Evolutionary conservation across 139 green algal species (phyloP), one percentile per base, ranked within the genome.

Genomic region (Diplosphaera chodatii): DNA sequence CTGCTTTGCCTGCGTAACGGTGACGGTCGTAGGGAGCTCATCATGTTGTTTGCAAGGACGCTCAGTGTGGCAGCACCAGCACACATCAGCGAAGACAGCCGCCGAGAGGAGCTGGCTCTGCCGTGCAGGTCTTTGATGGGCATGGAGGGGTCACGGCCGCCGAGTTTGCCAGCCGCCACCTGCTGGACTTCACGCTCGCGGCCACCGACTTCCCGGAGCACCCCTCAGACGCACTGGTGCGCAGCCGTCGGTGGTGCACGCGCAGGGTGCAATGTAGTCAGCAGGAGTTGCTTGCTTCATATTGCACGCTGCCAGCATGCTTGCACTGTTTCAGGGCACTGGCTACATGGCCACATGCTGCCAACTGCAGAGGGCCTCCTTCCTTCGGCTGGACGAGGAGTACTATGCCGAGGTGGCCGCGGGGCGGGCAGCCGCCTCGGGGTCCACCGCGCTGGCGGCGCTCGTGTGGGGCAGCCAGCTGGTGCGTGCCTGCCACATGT

Each of bases 81-180:
- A 31, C 29, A 27, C 28, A 69, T 29, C 37, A 28, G 55, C 25
- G n/a, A n/a, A 33, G 13, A 30, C 48, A 5, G 10, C 22, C 33
- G 1, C 1, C 64, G 32, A 31, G 27, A 27, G 2, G 8, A 21
- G 62, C 13, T 29, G 59, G 29, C 27, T n/a, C 5, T 75, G 1
- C 18, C 8, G 16, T 67, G 30, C 70, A 81, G 77, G 71, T 82
- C 2, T 82, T 82, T 78, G 77, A 82, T 41, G 77, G 77, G 41
- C 77, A 82, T 32, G 64, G 77, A 4, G 77, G 77, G 1, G 25
- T 55, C 31, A 66, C 28, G 5, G 77, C 77, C 28, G 71, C 77
- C 10, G 20, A 75, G 2, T 82, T 73, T 70, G 70, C 68, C 23
- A 66, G 28, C 32, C 32, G 74, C 13, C 22, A 77, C 33, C 25